A percentile compares a stretch with the other conserved stretches of the same genome.
phyloP scores from a whole-genome alignment of 1,284 basidiomycete species.

The Athelia psychrophila region DNA sequence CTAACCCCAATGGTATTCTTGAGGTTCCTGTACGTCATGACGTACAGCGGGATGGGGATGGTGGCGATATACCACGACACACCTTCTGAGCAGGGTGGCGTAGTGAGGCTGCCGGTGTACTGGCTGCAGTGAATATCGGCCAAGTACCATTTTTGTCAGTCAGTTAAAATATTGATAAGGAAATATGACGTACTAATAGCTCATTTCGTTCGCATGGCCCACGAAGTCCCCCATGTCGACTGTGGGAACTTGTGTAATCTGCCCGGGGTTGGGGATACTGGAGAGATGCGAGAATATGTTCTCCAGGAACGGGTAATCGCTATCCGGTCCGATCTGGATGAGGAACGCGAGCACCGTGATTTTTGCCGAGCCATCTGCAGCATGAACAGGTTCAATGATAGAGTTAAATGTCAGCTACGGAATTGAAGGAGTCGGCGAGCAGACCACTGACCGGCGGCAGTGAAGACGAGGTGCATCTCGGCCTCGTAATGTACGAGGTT shows the following conservation, averaged over 20 bases:
- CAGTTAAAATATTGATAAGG: background rate
- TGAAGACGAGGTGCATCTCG: constrained; percentile 1
- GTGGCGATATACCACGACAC: background rate
- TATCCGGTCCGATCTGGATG: background rate
- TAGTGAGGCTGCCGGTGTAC: constrained; percentile 1
- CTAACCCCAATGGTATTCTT: background rate
- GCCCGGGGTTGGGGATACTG: background rate
- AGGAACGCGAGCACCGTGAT: background rate
- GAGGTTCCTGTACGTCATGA: background rate
- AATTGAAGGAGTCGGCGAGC: background rate
- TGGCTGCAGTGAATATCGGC: background rate
- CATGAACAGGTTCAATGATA: background rate
- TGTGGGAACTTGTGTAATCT: background rate
- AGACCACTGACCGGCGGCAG: background rate
- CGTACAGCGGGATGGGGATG: background rate
- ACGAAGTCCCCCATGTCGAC: background rate
- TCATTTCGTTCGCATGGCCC: background rate
- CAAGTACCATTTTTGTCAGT: background rate
- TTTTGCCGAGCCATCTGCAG: background rate
- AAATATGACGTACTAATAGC: background rate
- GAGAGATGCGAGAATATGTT: background rate
- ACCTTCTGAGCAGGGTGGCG: background rate
- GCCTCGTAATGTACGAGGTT: background rate
- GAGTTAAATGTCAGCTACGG: background rate
- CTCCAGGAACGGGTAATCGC: background rate